phyloP scores from a whole-genome alignment of 768 basidiomycete genomes.

The Pulveroboletus sp. region DNA sequence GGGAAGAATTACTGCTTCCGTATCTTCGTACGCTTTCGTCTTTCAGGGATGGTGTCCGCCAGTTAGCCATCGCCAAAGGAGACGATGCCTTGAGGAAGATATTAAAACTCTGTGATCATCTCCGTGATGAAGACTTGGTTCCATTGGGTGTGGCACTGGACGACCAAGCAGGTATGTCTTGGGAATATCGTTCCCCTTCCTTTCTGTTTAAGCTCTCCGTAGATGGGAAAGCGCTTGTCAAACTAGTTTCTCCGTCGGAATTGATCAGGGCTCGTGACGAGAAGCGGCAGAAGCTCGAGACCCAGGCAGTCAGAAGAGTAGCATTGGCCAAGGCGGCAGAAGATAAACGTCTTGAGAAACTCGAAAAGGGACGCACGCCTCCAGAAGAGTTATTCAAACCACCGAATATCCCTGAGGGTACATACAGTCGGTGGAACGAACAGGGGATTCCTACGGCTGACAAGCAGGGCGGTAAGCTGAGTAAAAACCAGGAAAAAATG shows the following conservation, averaged over 20 bases:
- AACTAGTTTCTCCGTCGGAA: conserved; percentile 79
- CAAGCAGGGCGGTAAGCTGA: conserved; percentile 76
- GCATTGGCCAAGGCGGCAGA: conserved; percentile 61
- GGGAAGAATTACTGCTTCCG: conserved; percentile 83
- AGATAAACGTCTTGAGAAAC: conserved; percentile 64
- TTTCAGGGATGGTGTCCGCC: conserved; percentile 88
- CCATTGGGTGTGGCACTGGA: conserved; percentile 95
- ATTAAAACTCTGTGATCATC: conserved; percentile 79
- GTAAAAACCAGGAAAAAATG: conserved; percentile 78
- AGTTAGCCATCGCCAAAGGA: conserved; percentile 69
- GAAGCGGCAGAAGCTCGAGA: conserved; percentile 70
- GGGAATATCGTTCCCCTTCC: not conserved
- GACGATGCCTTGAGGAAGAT: conserved; percentile 73
- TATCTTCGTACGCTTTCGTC: conserved; percentile 80
- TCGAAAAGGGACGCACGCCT: conserved; percentile 79
- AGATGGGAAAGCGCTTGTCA: conserved; percentile 96
- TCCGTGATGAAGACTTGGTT: conserved; percentile 86
- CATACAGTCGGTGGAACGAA: conserved; percentile 83
- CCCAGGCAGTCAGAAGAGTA: conserved; percentile 77
- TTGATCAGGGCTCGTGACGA: conserved; percentile 85
- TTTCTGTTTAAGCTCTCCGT: not conserved
- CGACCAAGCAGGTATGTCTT: conserved; percentile 80
- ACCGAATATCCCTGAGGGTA: conserved; percentile 66
- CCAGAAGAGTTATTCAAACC: conserved; percentile 83
- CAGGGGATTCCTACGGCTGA: conserved; percentile 84